Conservation (phyloP, 441 rosid species). For the Brassica hybrid region DNA sequence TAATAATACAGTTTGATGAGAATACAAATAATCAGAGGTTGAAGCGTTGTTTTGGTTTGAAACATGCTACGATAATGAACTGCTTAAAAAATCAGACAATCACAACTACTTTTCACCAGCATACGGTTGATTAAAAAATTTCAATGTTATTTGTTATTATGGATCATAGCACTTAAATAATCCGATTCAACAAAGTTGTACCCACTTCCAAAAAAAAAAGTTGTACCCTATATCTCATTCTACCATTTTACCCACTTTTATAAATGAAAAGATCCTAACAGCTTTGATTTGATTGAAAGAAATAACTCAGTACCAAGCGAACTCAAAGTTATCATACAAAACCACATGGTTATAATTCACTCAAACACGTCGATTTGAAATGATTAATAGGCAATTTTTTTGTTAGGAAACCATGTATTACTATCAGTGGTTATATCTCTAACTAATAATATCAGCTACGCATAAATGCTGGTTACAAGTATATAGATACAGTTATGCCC, state of each 20-base stretch:
- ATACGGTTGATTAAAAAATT: not conserved
- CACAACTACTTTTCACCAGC: not conserved
- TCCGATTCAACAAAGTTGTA: not conserved
- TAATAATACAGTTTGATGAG: not conserved
- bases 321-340: not conserved
- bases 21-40: not conserved
- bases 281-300: not conserved
- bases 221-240: not conserved
- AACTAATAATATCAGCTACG: not conserved
- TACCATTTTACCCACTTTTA: not conserved
- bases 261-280: not conserved
- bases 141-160: not conserved
- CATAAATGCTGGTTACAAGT: conserved; percentile 1
- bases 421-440: not conserved
- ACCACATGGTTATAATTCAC: not conserved
- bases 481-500: not conserved
- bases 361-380: not conserved
- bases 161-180: not conserved
- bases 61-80: not conserved
- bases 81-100: not conserved
- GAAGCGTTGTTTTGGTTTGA: not conserved
- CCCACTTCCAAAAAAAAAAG: not conserved
- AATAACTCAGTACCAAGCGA: conserved; percentile 1
- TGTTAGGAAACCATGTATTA: not conserved
- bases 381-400: not conserved